Evolutionary conservation across 768 basidiomycete species (phyloP), one percentile per base, ranked within the genome.

Genomic region (Mycena epipterygia): DNA sequence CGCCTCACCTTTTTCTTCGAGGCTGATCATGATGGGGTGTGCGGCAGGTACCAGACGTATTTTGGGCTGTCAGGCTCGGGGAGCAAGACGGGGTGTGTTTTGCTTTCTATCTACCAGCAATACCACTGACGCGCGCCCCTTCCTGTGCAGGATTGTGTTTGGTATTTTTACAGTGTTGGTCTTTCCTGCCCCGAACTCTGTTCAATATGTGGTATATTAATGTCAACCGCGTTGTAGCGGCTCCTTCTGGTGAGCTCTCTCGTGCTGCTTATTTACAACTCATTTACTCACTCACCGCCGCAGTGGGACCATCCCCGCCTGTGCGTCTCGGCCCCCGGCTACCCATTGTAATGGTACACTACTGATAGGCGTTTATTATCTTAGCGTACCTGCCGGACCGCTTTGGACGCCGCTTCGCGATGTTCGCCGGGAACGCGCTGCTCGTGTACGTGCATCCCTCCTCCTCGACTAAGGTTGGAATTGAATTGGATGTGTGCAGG

Each of bases 81-180:
- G n/a, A 52, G 46, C 37, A 66, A 66, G 21, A 66, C 56, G 7
- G 65, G 65, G 56, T 66, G 51, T 14, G 55, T 13, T n/a, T 1
- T 5, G 6, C 42, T 6, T 35, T 42, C 21, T 27, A 32, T 32
- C 25, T 42, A 25, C 21, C 25, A 2, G n/a, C 27, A 19, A 35
- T 53, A 2, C 35, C 29, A 33, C 33, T 53, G 84, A 84, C 21
- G 78, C 80, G n/a, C 82, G 4, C 81, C 68, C 87, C 87, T 9
- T 84, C n/a, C n/a, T n/a, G 86, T 35, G 1, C 56, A 66, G 56
- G 51, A 86, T 88, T 48, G 85, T 88, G 30, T 89, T 88, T 71
- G 88, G 88, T 19, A 88, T 89, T 61, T 88, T 83, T 74, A 87
- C 87, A 5, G 79, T 88, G 83, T 84, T 70, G 37, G 81, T 30